Conservation (phyloP, 1,284 basidiomycete genomes). For the Papiliotrema laurentii region DNA sequence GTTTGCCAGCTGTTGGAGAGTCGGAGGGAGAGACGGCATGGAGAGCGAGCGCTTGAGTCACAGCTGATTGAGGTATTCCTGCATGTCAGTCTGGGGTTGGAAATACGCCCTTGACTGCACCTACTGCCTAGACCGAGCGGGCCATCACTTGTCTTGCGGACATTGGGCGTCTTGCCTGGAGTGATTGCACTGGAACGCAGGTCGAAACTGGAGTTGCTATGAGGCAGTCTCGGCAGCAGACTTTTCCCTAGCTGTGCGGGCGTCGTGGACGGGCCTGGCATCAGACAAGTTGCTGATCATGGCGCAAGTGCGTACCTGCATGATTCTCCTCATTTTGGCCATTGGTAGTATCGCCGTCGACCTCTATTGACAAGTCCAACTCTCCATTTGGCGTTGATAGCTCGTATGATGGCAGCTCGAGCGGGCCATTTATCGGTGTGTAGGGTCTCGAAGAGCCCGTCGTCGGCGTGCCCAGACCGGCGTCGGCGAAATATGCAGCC, state of each 20-base stretch:
- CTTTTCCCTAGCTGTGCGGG: background rate
- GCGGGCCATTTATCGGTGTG: too few species aligned
- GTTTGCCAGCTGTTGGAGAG: constrained; percentile 6
- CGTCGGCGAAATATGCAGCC: too few species aligned
- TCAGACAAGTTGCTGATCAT: background rate
- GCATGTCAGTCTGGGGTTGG: background rate
- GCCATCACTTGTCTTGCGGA: constrained; percentile 8
- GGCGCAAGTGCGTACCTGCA: too few species aligned
- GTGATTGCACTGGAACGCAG: constrained; percentile 24
- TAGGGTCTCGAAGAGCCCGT: too few species aligned
- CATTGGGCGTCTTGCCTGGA: constrained; percentile 9
- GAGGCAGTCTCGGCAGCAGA: constrained; percentile 14
- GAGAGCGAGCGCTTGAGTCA: constrained; percentile 30
- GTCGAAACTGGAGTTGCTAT: constrained; percentile 29
- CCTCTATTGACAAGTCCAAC: too few species aligned
- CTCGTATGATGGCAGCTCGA: too few species aligned
- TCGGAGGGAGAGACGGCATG: constrained; percentile 17
- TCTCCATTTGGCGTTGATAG: too few species aligned
- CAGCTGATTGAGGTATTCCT: constrained; percentile 40
- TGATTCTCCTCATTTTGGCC: too few species aligned
- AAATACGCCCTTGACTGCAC: constrained; percentile 5
- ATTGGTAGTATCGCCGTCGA: too few species aligned
- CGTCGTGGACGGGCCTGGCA: constrained; percentile 1
- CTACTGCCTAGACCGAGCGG: constrained; percentile 33
- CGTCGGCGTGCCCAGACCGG: too few species aligned